Base-by-base conservation (phyloP, 306 rosid genomes). In the Arachis stenosperma region DNA sequence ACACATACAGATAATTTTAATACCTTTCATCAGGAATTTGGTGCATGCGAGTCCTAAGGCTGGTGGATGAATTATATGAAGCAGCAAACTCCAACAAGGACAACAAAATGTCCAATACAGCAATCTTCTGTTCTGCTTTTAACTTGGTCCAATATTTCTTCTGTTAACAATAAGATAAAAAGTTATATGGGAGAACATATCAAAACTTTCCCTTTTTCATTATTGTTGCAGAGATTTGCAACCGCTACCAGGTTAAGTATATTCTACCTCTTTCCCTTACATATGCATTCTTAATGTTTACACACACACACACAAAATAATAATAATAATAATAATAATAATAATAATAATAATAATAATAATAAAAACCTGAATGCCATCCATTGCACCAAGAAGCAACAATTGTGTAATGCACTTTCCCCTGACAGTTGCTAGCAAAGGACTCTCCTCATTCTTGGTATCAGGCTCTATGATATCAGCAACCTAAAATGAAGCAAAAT, bases 341-440 rank as follows among this genome's bases (percentile, higher is more conserved):
- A 22, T 22, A 33, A 33, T 33, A 33, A 33, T 33, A 33, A 33
- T 4, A 33, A 33, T 4, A 33, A 33, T 4, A 33, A 33, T 4
- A 75, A 50, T 22, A 61, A 78, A 81, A 77, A 94, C 99, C 98
- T 95, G 99, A 81, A 95, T 90, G 67, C 97, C 90, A 73, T 95
- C 93, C 52, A 95, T 76, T 68, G 91, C 97, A 61, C 93, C 92
- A 53, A 95, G 92, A 70, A 95, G 98, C 74, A 95, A 82, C 67
- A 88, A 81, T 67, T 95, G 99, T 17, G 99, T 95, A 44, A 95
- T 88, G 87, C 99, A 91, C 82, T 92, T 92, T 57, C 92, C 97
- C 84, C 99, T 80, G 78, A 92, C 86, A 81, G 90, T 83, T 71
- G 79, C 87, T 78, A 95, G 75, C 73, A 95, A 74, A 70, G 96